A percentile compares a stretch with the other conserved stretches of the same genome.
Conservation (phyloP, 2,329 filamentous ascomycete species). For the Fusarium subtropicale region DNA sequence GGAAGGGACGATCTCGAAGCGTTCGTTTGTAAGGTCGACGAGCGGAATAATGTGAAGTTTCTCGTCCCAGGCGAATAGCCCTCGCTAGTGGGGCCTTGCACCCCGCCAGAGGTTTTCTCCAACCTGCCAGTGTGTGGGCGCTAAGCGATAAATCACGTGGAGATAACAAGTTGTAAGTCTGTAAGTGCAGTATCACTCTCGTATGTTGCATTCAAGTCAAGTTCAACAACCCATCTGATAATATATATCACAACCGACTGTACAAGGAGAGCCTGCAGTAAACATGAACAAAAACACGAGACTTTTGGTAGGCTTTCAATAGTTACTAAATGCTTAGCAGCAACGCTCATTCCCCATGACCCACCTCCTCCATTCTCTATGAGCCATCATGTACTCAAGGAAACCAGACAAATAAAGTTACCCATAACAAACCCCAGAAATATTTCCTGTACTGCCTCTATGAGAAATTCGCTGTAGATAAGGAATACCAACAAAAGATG, state of each 20-base stretch:
- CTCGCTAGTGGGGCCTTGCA: slow-evolving; percentile 53
- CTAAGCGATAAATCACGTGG: slow-evolving; percentile 56
- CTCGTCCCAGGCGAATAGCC: slow-evolving; percentile 53
- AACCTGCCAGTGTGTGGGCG: slow-evolving; percentile 53
- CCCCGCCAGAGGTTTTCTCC: slow-evolving; percentile 55
- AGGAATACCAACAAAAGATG: not conserved
- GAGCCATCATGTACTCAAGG: slow-evolving; percentile 1
- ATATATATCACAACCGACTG: not conserved
- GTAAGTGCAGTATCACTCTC: slow-evolving; percentile 5
- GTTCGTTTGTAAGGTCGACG: slow-evolving; percentile 47
- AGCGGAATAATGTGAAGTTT: slow-evolving; percentile 49
- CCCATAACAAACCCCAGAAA: slow-evolving; percentile 13
- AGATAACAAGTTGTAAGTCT: slow-evolving; percentile 15
- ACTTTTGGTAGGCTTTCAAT: slow-evolving; percentile 36
- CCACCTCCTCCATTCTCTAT: slow-evolving; percentile 1
- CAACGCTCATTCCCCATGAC: slow-evolving; percentile 6
- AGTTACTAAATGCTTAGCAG: slow-evolving; percentile 20
- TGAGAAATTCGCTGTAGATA: slow-evolving; percentile 16
- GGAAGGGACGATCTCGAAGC: slow-evolving; percentile 43
- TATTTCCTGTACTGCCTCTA: slow-evolving; percentile 27
- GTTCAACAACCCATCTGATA: not conserved
- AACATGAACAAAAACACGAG: not conserved
- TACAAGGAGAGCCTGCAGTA: not conserved
- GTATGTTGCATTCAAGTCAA: not conserved
- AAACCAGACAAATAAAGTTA: slow-evolving; percentile 8